Percentiles rank a stretch among this genome's conserved stretches.
Conservation (phyloP, 2,329 filamentous ascomycete genomes). For the Epichloe hybrida region DNA sequence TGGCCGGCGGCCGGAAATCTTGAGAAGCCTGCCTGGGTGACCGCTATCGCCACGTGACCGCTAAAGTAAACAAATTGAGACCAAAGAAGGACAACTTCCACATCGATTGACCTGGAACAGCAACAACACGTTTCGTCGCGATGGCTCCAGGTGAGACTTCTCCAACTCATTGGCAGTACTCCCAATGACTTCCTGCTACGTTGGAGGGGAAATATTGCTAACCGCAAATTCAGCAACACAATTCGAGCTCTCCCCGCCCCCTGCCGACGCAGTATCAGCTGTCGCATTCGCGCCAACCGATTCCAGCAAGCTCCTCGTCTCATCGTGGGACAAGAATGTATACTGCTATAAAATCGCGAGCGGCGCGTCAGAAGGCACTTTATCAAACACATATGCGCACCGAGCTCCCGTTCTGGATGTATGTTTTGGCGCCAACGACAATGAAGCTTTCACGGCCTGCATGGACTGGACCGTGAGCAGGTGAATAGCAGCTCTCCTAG, state of each 20-base stretch:
- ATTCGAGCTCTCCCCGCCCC: constrained; percentile 71
- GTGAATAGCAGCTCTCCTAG: constrained; percentile 24
- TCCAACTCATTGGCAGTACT: not conserved
- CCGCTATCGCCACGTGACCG: constrained; percentile 23
- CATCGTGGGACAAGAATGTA: constrained; percentile 87
- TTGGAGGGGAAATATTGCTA: not conserved
- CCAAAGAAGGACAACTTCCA: not conserved
- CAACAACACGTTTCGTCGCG: constrained; percentile 2
- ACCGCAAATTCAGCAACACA: constrained; percentile 42
- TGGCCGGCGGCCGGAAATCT: too few species aligned
- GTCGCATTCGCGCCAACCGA: constrained; percentile 71
- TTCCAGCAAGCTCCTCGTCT: constrained; percentile 68
- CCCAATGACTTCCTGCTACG: not conserved
- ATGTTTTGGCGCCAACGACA: constrained; percentile 73
- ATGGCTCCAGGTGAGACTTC: constrained; percentile 29
- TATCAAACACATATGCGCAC: constrained; percentile 65
- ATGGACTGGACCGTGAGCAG: constrained; percentile 76
- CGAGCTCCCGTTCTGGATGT: constrained; percentile 79
- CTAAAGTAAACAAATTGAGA: constrained; percentile 22
- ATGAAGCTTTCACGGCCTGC: constrained; percentile 74
- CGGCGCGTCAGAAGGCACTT: constrained; percentile 36
- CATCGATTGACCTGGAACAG: not conserved
- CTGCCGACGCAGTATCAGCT: constrained; percentile 75
- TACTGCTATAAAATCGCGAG: constrained; percentile 72
- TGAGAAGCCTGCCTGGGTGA: not conserved